Base-by-base conservation (phyloP, 352 stramenopile genomes). In the Phytophthora sp. region DNA sequence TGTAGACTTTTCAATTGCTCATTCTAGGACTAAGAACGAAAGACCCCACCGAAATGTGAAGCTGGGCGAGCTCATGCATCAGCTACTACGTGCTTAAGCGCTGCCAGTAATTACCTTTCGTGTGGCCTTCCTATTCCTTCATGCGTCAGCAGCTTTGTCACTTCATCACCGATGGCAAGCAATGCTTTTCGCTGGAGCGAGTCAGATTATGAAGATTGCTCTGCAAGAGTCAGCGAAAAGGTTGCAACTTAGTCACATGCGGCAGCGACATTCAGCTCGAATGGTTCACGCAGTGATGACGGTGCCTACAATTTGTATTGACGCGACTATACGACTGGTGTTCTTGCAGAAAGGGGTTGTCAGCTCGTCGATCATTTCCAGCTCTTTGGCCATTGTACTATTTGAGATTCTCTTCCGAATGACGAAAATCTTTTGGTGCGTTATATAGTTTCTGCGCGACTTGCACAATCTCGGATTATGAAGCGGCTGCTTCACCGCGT, bases 331-430 rank as follows among this genome's bases (percentile, higher is more conserved):
- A 10, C 67, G 71, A 31, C 72, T 79, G 34, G 67, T 72, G 15
- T 74, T 79, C 28, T 56, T 77, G 49, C 67, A 72, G 39, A 57
- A 68, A 26, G 50, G 50, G 15, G 50, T 58, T 6, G 23, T 39
- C 5, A 48, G 38, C 37, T 31, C 58, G 35, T 61, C 55, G 21
- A 28, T 59, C 21, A 17, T 62, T 38, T 38, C 62, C 9, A 59
- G 52, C 30, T 69, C 66, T n/a, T 54, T 76, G 37, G 54, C 57
- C 18, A 59, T 74, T 24, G 59, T 74, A 10, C 39, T 68, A 15
- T 62, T 66, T 43, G 49, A 79, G 28, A 38, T 77, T n/a, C 44
- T 77, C 49, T 75, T 80, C 32, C 72, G 68, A 12, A 44, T 72
- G n/a, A 52, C 56, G 43, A 80, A 80, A 53, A 73, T 77, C 30